Base-by-base conservation (phyloP, 176 grass and related monocot species). In the Oryza punctata region DNA sequence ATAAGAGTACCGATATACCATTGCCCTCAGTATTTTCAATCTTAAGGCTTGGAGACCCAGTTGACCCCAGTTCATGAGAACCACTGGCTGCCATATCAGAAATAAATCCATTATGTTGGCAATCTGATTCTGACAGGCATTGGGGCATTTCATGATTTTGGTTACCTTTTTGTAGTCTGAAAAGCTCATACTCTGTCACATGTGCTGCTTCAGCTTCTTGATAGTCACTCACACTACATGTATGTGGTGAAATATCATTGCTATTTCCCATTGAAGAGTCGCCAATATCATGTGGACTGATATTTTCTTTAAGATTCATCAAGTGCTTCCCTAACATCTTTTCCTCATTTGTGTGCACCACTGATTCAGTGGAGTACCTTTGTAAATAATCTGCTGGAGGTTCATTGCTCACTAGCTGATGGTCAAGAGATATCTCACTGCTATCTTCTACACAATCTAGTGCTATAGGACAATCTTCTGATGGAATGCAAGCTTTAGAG, bases 1-100 rank as follows among this genome's bases (percentile, higher is more conserved):
- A 67, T 85, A 95, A 54, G 41, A 98, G 85, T 72, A 91, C 80
- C 33, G 93, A 95, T 77, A 95, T 95, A 57, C 87, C 91, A 74
- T 87, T 82, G 43, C 78, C 86, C 80, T 94, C 90, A 63, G 74
- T 37, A 87, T 84, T 85, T 76, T 79, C 91, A 88, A 73, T 63
- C 33, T 77, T 79, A 72, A 71, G 76, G 15, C 46, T 81, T 69
- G 50, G 45, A 83, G 61, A 32, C 8, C 16, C 63, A 72, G 23
- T 67, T 91, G 75, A 67, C 27, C 32, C 72, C 80, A 80, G 70
- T 86, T 93, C 79, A 78, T 72, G 77, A 78, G 29, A 87, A 79
- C 79, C 87, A 72, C 33, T 74, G 63, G 45, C 72, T 13, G 18
- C 44, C 27, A 69, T 82, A 72, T 81, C 82, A 70, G 79, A 73